phyloP scores from a whole-genome alignment of 768 basidiomycete genomes.

The Amylocystis lapponica region DNA sequence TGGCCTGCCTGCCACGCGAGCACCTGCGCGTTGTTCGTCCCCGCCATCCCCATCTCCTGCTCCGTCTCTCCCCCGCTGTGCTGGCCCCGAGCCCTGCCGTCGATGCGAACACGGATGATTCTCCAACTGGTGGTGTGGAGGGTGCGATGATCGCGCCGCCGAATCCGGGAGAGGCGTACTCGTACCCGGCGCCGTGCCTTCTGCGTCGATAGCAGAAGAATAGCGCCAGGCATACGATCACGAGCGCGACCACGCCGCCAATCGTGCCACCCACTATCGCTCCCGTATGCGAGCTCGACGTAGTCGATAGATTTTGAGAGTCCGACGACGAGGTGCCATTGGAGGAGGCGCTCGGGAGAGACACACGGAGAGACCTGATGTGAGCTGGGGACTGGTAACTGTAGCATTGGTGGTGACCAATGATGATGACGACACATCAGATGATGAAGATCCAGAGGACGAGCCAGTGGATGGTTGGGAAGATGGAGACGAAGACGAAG shows the following conservation, averaged over 20 bases:
- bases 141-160: neutral
- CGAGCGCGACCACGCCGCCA: neutral
- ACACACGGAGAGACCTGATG: slow-evolving; percentile 42
- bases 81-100: neutral
- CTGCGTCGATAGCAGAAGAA: neutral
- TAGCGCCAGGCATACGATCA: neutral
- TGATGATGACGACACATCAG: too few relatives aligned
- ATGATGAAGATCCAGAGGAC: slow-evolving; percentile 24
- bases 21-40: neutral
- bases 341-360: slow-evolving; percentile 35
- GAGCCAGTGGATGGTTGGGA: slow-evolving; percentile 16
- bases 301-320: neutral
- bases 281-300: neutral
- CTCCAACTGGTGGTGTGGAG: neutral
- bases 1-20: too few relatives aligned
- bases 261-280: neutral
- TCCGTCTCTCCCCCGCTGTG: neutral
- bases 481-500: slow-evolving; percentile 12
- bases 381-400: too few relatives aligned
- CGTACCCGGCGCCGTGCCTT: neutral
- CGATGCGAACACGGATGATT: neutral
- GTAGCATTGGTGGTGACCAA: too few relatives aligned
- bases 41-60: neutral
- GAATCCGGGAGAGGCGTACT: neutral
- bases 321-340: neutral